Conservation (phyloP, 2,329 filamentous ascomycete genomes). For the Chrysoporthe deuterocubensis region DNA sequence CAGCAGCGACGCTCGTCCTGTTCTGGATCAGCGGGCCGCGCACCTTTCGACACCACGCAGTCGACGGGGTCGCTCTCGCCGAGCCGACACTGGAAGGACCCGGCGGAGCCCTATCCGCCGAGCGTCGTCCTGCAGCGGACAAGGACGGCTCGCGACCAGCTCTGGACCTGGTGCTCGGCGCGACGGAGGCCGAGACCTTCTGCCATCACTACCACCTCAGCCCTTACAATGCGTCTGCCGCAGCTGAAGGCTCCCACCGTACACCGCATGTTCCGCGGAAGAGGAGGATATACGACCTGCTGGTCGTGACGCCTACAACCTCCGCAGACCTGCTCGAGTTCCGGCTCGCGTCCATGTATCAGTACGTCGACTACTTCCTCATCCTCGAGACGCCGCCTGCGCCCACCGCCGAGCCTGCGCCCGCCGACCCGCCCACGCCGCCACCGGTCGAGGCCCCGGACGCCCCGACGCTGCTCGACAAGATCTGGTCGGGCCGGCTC, state of each 20-base stretch:
- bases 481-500: constrained; percentile 41
- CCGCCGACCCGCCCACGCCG: neutral
- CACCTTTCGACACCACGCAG: constrained; percentile 1
- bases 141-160: neutral
- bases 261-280: neutral
- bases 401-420: neutral
- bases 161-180: constrained; percentile 1
- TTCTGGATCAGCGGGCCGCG: constrained; percentile 22
- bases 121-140: neutral
- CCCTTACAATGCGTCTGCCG: constrained; percentile 11
- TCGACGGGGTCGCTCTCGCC: neutral
- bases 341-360: constrained; percentile 34
- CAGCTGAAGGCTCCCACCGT: neutral
- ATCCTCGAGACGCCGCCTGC: constrained; percentile 42
- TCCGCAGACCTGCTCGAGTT: constrained; percentile 30
- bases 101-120: neutral
- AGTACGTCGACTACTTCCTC: constrained; percentile 48
- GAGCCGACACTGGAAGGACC: constrained; percentile 1
- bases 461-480: constrained; percentile 41
- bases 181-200: constrained; percentile 8
- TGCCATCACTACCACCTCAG: constrained; percentile 24
- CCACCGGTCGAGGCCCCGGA: constrained; percentile 41
- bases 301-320: constrained; percentile 30
- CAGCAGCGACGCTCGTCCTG: constrained; percentile 18
- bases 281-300: constrained; percentile 31